Conservation (phyloP, 2,329 filamentous ascomycete genomes). For the Aspergillus pseudotamarii region DNA sequence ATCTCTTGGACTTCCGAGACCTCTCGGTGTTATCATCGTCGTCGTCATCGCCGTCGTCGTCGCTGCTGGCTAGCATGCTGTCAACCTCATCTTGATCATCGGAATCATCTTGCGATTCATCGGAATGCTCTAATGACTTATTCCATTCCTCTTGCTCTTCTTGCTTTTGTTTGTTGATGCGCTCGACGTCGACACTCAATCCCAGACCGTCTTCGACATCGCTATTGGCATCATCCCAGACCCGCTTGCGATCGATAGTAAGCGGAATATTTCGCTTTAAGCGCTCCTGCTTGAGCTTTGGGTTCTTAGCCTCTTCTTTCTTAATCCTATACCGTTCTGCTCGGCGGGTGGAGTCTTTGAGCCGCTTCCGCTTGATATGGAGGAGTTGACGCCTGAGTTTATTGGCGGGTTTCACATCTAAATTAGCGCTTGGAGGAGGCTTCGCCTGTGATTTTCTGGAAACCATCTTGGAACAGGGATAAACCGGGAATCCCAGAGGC, state of each 20-base stretch:
- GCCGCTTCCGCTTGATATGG: constrained; percentile 78
- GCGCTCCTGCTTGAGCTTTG: constrained; percentile 71
- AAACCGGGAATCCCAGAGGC: constrained; percentile 8
- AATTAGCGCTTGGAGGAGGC: constrained; percentile 48
- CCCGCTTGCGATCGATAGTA: constrained; percentile 84
- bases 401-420: constrained; percentile 66
- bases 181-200: constrained; percentile 51
- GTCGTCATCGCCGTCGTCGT: constrained; percentile 53
- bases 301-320: constrained; percentile 83
- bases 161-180: constrained; percentile 51
- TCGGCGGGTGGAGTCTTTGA: constrained; percentile 71
- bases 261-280: constrained; percentile 76
- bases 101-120: constrained; percentile 43
- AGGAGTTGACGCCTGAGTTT: constrained; percentile 78
- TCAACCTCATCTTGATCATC: constrained; percentile 63
- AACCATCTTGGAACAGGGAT: constrained; percentile 48
- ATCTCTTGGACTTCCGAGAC: constrained; percentile 30
- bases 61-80: constrained; percentile 72
- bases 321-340: constrained; percentile 77
- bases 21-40: constrained; percentile 48
- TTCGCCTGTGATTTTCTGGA: constrained; percentile 49
- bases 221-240: constrained; percentile 77
- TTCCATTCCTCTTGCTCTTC: constrained; percentile 49
- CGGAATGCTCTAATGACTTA: constrained; percentile 34
- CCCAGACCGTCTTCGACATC: constrained; percentile 51